Conservation (phyloP, 2,329 filamentous ascomycete species). For the Colletotrichum musicola region DNA sequence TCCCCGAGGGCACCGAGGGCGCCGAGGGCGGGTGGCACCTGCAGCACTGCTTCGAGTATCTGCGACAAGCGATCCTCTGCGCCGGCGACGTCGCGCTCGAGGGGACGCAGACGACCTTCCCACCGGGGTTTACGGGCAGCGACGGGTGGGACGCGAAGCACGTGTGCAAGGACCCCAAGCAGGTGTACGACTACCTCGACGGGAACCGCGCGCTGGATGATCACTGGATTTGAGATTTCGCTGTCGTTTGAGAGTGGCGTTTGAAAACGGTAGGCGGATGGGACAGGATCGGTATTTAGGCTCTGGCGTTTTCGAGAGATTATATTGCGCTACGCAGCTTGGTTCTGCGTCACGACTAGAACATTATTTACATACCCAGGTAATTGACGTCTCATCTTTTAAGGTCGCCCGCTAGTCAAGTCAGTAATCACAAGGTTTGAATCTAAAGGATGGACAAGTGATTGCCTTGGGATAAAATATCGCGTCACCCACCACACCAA, state of each 20-base stretch:
- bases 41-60: constrained; percentile 55
- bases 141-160: constrained; percentile 60
- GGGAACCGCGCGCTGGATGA: constrained; percentile 49
- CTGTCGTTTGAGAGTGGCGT: neutral
- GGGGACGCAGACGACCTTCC: constrained; percentile 56
- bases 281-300: neutral
- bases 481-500: too few relatives aligned
- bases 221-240: constrained; percentile 51
- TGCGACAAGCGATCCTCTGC: constrained; percentile 51
- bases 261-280: neutral
- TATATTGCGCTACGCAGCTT: neutral
- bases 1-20: constrained; percentile 42
- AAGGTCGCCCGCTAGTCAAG: too few relatives aligned
- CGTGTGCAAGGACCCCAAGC: constrained; percentile 54
- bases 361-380: too few relatives aligned
- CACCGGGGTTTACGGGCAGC: constrained; percentile 51
- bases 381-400: too few relatives aligned
- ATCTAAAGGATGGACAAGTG: too few relatives aligned
- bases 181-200: constrained; percentile 51
- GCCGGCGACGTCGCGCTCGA: constrained; percentile 49
- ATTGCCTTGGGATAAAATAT: too few relatives aligned
- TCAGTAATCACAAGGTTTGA: too few relatives aligned
- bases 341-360: neutral
- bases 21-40: constrained; percentile 48
- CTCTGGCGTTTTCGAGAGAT: constrained; percentile 6